phyloP scores from a whole-genome alignment of 2,329 filamentous ascomycete species.

The Tolypocladium amazonense region DNA sequence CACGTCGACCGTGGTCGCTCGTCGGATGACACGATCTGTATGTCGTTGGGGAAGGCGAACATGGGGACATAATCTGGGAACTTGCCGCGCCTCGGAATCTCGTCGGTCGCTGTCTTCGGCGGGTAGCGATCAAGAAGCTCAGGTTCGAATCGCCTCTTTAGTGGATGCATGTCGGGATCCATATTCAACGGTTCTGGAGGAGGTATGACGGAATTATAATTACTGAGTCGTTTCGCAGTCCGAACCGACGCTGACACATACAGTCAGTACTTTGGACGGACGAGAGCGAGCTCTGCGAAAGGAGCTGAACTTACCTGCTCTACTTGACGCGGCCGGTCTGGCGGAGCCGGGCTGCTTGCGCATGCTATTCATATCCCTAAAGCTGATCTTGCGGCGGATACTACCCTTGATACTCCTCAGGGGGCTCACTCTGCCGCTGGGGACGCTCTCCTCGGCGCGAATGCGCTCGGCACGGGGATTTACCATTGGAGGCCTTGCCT shows the following conservation, averaged over 20 bases:
- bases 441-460: slow-evolving; percentile 56
- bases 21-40: slow-evolving; percentile 91
- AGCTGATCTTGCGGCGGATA: slow-evolving; percentile 84
- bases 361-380: slow-evolving; percentile 89
- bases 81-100: slow-evolving; percentile 65
- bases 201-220: slow-evolving; percentile 97
- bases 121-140: slow-evolving; percentile 94
- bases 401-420: slow-evolving; percentile 63
- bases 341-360: slow-evolving; percentile 73
- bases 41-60: slow-evolving; percentile 98
- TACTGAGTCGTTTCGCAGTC: slow-evolving; percentile 81
- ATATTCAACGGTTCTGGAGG: slow-evolving; percentile 81
- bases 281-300: not conserved
- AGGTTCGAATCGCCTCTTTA: slow-evolving; percentile 89
- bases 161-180: slow-evolving; percentile 87
- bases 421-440: slow-evolving; percentile 42
- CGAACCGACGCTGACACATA: slow-evolving; percentile 49
- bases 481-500: slow-evolving; percentile 59
- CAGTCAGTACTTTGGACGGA: slow-evolving; percentile 16
- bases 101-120: slow-evolving; percentile 69
- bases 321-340: slow-evolving; percentile 50
- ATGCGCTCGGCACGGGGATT: slow-evolving; percentile 76
- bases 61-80: slow-evolving; percentile 98
- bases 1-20: slow-evolving; percentile 91
- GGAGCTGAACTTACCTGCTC: slow-evolving; percentile 28